Percentiles rank a stretch among this genome's conserved stretches.
phyloP scores from a whole-genome alignment of 148 eudicot species.

The Silene uniflora region DNA sequence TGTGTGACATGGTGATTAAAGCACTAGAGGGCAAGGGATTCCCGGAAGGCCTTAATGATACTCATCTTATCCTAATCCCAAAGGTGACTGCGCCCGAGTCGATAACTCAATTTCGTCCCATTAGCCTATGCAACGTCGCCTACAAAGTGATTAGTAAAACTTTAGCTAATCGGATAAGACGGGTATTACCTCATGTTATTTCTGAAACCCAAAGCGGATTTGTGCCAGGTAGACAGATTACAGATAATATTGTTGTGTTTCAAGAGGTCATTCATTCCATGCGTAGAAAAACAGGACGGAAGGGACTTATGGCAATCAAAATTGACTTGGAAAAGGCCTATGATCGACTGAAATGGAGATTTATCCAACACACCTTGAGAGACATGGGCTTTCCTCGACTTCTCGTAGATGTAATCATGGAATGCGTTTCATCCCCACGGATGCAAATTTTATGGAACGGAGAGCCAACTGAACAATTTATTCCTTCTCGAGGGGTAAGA shows the following conservation, averaged over 20 bases:
- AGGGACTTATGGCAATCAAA: background rate
- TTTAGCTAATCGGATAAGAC: background rate
- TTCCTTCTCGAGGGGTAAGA: background rate
- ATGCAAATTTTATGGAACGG: background rate
- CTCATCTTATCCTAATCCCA: background rate
- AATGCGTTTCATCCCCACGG: background rate
- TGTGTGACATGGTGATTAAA: background rate
- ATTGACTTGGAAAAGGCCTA: no score
- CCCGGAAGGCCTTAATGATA: background rate
- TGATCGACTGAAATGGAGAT: background rate
- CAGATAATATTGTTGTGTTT: background rate
- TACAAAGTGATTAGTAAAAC: background rate
- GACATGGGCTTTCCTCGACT: background rate
- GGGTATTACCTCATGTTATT: background rate
- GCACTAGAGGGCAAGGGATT: background rate
- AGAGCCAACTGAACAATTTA: background rate
- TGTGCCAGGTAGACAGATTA: background rate
- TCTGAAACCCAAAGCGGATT: background rate
- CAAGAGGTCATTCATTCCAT: background rate
- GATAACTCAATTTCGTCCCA: background rate
- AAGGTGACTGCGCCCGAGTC: background rate
- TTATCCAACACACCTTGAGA: background rate
- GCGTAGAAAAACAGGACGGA: background rate
- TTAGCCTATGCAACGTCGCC: background rate
- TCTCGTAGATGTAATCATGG: background rate